Evolutionary conservation across 495 filamentous ascomycete species (phyloP), one percentile per base, ranked within the genome.

Genomic region (Tuber umbilicatum): DNA sequence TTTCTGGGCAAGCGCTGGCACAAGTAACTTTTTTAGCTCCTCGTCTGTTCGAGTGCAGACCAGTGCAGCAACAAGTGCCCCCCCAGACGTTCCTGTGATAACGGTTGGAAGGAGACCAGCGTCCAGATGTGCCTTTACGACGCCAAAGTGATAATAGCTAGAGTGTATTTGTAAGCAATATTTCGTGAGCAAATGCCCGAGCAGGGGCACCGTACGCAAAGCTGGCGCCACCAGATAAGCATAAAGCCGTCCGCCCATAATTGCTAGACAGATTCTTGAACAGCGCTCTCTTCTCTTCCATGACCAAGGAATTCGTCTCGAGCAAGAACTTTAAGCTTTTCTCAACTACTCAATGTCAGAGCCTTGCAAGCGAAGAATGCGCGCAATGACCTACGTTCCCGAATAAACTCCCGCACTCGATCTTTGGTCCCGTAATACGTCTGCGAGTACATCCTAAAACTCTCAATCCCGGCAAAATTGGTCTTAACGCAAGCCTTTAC

Each of bases 391-490:
- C 35, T 82, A 89, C 89, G 86, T 85, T 98, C 94, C 77, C 97
- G 92, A 70, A 97, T 86, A 81, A 92, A 97, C 60, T 89, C 87
- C 84, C 98, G 96, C 23, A 96, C 93, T 68, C 97, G 83, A 60
- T 93, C 88, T 82, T 99, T 99, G 2, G 95, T 99, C 37, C 96
- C 95, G 74, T 93, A 97, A 79, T 99, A 98, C 2, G 94, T 94
- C 85, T 98, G 93, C 78, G 91, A 94, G 83, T 99, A 99, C 19
- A 99, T 86, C 55, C 93, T 86, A 35, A 95, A 90, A 77, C 97
- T 97, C 84, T 99, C 95, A n/a, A 95, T 89, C 0, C 95, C 95
- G 16, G 91, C 92, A 84, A 97, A 98, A 81, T 98, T 98, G 83
- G 92, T 96, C 88, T 97, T 99, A 75, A 98, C 91, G 79, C 94